Percentiles rank a stretch among this genome's conserved stretches.
These are phyloP conservation scores for Marasmius tenuissimus DNA, from an alignment of 1,284 basidiomycete genomes.

Conservation along the genomic window DNA sequence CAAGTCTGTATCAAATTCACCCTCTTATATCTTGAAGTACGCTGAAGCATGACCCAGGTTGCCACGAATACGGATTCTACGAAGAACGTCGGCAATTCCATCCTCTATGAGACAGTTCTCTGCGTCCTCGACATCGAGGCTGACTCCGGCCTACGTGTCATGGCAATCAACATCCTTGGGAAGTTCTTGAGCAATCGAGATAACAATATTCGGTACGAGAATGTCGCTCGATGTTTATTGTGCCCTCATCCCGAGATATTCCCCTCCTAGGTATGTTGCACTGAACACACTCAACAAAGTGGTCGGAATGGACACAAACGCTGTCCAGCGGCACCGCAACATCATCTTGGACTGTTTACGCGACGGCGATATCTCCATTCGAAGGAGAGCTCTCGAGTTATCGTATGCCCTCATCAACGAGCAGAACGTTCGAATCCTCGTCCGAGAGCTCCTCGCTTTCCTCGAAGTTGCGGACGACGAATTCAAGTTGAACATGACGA, in stretches of 20 bases:
- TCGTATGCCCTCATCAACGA: slow-evolving; percentile 99
- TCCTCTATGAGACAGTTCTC: slow-evolving; percentile 96
- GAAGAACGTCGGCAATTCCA: slow-evolving; percentile 98
- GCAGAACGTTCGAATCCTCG: slow-evolving; percentile 89
- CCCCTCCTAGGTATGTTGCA: slow-evolving; percentile 81
- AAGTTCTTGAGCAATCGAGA: slow-evolving; percentile 98
- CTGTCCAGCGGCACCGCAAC: slow-evolving; percentile 96
- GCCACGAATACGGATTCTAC: slow-evolving; percentile 98
- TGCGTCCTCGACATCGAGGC: slow-evolving; percentile 99
- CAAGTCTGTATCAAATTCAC: slow-evolving; percentile 53
- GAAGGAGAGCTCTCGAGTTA: slow-evolving; percentile 93
- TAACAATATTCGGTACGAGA: slow-evolving; percentile 91
- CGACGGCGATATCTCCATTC: slow-evolving; percentile 98
- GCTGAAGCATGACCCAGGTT: slow-evolving; percentile 52
- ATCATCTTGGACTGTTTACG: slow-evolving; percentile 98
- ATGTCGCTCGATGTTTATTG: not conserved
- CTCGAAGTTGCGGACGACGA: slow-evolving; percentile 98
- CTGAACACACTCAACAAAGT: slow-evolving; percentile 99
- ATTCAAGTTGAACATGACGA: slow-evolving; percentile 98
- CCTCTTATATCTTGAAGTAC: not conserved
- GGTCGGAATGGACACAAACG: slow-evolving; percentile 96
- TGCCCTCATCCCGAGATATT: not conserved
- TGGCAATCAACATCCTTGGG: slow-evolving; percentile 99
- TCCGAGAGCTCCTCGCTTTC: slow-evolving; percentile 92
- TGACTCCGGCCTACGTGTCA: slow-evolving; percentile 92